A percentile compares a stretch with the other conserved stretches of the same genome.
Evolutionary conservation across 208 protist genomes (phyloP).

Genomic region (Lotmaria passim): DNA sequence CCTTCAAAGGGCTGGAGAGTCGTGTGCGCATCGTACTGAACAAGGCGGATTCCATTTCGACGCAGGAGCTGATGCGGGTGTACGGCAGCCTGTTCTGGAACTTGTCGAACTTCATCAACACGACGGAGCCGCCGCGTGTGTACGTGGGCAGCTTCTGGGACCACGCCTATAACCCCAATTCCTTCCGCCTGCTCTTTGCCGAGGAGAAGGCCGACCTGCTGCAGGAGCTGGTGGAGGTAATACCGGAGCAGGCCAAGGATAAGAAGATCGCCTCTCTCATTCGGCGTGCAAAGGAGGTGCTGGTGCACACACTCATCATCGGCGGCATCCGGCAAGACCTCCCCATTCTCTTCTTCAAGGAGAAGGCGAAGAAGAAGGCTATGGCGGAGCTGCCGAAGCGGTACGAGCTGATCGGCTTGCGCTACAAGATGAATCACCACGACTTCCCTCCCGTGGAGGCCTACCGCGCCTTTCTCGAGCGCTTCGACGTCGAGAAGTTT

Average conservation of each 20-base stretch:
- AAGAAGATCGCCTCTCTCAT: constrained; percentile 92
- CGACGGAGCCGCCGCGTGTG: constrained; percentile 95
- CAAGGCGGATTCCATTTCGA: constrained; percentile 93
- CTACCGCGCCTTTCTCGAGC: constrained; percentile 64
- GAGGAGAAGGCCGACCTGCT: constrained; percentile 89
- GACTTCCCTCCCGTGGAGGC: constrained; percentile 58
- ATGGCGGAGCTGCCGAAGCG: constrained; percentile 54
- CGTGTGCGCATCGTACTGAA: constrained; percentile 96
- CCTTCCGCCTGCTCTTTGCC: constrained; percentile 73
- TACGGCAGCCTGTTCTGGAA: constrained; percentile 97
- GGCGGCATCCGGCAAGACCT: constrained; percentile 70
- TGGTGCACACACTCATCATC: constrained; percentile 88
- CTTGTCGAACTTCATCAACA: constrained; percentile 92
- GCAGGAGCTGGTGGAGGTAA: constrained; percentile 70
- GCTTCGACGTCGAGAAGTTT: constrained; percentile 71
- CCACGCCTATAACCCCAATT: constrained; percentile 70
- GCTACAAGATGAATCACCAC: constrained; percentile 62
- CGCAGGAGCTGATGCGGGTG: constrained; percentile 95
- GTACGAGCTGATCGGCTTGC: constrained; percentile 60
- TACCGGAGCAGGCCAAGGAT: constrained; percentile 87
- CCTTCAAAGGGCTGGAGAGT: constrained; percentile 86
- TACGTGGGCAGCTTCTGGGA: constrained; percentile 97
- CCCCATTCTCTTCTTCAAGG: constrained; percentile 79
- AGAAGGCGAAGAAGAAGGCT: constrained; percentile 64
- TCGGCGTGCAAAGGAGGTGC: constrained; percentile 84